These are phyloP conservation scores for Elsinoe fawcettii DNA, from an alignment of 2,329 filamentous ascomycete species.

Conservation along the genomic window DNA sequence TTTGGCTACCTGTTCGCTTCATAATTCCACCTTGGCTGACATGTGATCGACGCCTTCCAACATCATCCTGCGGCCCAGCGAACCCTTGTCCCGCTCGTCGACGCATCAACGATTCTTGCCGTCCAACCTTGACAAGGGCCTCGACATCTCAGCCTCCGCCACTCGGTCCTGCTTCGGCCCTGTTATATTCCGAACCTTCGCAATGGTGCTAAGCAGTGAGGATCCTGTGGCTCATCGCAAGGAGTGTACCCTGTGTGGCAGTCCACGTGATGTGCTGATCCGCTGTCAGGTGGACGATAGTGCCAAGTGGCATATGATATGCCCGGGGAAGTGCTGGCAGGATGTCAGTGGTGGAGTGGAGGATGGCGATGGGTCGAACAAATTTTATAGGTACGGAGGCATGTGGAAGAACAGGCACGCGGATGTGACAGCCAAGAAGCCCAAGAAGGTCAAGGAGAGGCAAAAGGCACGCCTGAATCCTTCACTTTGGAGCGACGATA, in stretches of 20 bases:
- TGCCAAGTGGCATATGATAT: slow-evolving; percentile 38
- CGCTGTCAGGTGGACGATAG: slow-evolving; percentile 38
- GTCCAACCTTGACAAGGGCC: not conserved
- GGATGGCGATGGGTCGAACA: slow-evolving; percentile 34
- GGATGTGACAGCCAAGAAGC: slow-evolving; percentile 36
- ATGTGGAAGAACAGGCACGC: slow-evolving; percentile 41
- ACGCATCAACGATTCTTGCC: not conserved
- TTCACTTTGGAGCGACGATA: not conserved
- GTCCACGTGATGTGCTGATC: slow-evolving; percentile 33
- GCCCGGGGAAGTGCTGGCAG: slow-evolving; percentile 38
- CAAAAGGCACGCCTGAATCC: slow-evolving; percentile 20
- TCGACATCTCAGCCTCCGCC: not conserved
- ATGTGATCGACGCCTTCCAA: slow-evolving; percentile 12
- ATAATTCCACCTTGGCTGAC: slow-evolving; percentile 2
- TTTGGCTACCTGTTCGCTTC: not conserved
- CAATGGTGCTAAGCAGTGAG: slow-evolving; percentile 10
- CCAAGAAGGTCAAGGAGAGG: slow-evolving; percentile 32
- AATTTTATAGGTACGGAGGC: slow-evolving; percentile 32
- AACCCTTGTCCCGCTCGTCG: not conserved
- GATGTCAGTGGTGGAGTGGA: slow-evolving; percentile 37
- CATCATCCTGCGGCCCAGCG: slow-evolving; percentile 5
- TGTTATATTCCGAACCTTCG: not conserved
- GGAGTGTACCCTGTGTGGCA: slow-evolving; percentile 35
- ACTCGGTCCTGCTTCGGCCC: not conserved
- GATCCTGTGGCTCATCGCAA: slow-evolving; percentile 26